phyloP scores from a whole-genome alignment of 306 rosid genomes.

The Cucurbita moschata region DNA sequence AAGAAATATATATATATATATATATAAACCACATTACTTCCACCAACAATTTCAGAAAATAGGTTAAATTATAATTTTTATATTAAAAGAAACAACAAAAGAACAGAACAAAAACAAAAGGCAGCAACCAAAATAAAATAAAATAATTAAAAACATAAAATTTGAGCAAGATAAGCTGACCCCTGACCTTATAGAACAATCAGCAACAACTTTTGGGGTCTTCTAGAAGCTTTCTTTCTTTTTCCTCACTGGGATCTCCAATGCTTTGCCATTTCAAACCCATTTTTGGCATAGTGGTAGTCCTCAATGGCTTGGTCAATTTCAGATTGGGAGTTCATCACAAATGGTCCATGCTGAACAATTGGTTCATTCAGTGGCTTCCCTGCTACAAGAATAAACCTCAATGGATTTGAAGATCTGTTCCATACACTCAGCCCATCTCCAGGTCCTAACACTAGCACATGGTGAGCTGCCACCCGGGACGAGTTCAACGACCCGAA shows the following conservation, averaged over 20 bases:
- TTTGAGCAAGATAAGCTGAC: constrained; percentile 12
- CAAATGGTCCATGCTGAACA: constrained; percentile 84
- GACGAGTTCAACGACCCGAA: constrained; percentile 42
- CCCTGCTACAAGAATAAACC: constrained; percentile 60
- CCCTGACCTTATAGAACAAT: constrained; percentile 7
- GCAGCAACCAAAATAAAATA: neutral
- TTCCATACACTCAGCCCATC: constrained; percentile 75
- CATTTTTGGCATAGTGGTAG: constrained; percentile 48
- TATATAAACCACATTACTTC: too few species aligned
- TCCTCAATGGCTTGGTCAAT: constrained; percentile 68
- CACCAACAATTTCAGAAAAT: too few species aligned
- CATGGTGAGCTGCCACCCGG: constrained; percentile 34
- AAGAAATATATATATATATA: neutral
- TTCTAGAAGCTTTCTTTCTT: constrained; percentile 47
- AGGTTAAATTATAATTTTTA: neutral
- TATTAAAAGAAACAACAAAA: neutral
- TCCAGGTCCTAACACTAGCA: constrained; percentile 57
- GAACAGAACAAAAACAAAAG: too few species aligned
- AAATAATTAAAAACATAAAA: neutral
- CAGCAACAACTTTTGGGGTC: constrained; percentile 10
- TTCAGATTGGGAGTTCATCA: constrained; percentile 83
- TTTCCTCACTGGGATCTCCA: constrained; percentile 52
- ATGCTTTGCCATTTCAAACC: constrained; percentile 64
- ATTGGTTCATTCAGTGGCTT: constrained; percentile 78
- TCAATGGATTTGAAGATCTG: constrained; percentile 45